A percentile compares a stretch with the other conserved stretches of the same genome.
These are phyloP conservation scores for Claviceps spartinae DNA, from an alignment of 2,329 filamentous ascomycete species.

Conservation along the genomic window DNA sequence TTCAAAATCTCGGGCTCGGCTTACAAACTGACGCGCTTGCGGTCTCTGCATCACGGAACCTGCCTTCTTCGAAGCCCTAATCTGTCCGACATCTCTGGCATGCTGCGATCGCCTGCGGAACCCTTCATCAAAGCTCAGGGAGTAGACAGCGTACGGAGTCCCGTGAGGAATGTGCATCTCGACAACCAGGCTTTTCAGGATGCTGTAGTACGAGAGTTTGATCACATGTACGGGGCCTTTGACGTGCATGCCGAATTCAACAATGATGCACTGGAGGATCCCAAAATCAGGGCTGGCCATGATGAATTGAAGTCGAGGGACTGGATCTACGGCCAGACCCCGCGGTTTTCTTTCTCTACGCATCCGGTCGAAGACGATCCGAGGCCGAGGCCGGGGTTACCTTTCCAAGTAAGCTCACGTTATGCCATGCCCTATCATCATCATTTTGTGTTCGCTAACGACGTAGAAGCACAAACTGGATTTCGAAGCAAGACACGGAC, in stretches of 20 bases:
- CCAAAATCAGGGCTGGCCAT: constrained; percentile 30
- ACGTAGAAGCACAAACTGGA: constrained; percentile 16
- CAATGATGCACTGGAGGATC: constrained; percentile 33
- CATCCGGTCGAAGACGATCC: constrained; percentile 45
- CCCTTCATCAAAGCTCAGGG: constrained; percentile 67
- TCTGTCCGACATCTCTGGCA: constrained; percentile 50
- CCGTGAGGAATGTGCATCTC: constrained; percentile 64
- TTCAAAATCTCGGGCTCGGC: constrained; percentile 88
- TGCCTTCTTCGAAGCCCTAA: constrained; percentile 71
- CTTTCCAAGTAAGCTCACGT: constrained; percentile 27
- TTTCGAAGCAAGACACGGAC: constrained; percentile 24
- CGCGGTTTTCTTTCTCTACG: constrained; percentile 62
- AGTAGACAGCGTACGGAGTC: constrained; percentile 81
- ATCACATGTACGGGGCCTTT: constrained; percentile 44
- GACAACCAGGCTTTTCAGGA: constrained; percentile 30
- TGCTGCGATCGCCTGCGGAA: constrained; percentile 67
- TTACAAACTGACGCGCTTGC: constrained; percentile 73
- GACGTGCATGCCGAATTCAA: constrained; percentile 29
- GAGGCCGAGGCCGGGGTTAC: constrained; percentile 37
- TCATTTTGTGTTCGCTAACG: neutral
- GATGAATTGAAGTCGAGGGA: constrained; percentile 37
- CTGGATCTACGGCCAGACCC: constrained; percentile 80
- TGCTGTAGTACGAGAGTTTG: constrained; percentile 53
- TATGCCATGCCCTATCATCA: too few relatives aligned
- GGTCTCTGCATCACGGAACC: constrained; percentile 86